Base-by-base conservation (phyloP, 352 stramenopile genomes). In the Phytophthora syringae region DNA sequence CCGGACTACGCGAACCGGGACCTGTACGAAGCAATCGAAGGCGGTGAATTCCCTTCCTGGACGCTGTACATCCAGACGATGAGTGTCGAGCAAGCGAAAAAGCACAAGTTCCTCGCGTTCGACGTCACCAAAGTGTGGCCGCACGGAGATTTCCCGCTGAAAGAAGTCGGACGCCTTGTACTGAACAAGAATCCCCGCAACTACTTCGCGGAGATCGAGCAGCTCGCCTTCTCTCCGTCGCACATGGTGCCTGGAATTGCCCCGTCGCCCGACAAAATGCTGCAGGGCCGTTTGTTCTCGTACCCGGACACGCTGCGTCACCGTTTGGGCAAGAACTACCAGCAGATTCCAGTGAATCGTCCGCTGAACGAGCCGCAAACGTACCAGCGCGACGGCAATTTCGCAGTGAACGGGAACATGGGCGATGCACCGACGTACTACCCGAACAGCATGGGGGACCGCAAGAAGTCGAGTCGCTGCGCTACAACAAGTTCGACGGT, bases 161-260 rank as follows among this genome's bases (percentile, higher is more conserved):
- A 77, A 20, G 76, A 94, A 67, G 86, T 97, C 4, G 91, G 90
- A 1, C 59, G 81, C 15, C 61, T 97, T 22, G 84, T 92, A 15
- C 71, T 97, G 5, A 92, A 97, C 80, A 66, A 81, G 30, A 97
- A 97, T 54, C 88, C 91, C 25, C 59, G 68, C 12, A 96, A 97
- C 67, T 97, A 97, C 66, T 97, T 96, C 64, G 86, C 86, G 1
- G 86, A 97, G 75, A 79, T 97, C n/a, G 91, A 97, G 63, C 91
- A 97, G 65, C 60, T 96, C 18, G 91, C 89, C 7, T 97, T 97
- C 61, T 72, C 88, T 37, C 90, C 91, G 11, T 83, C 82, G 50
- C 84, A 97, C 68, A 81, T 97, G 73, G 80, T 97, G 30, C 90
- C 91, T 21, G 91, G 91, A n/a, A 88, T 97, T 27, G 84, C 90